phyloP scores from a whole-genome alignment of 2,329 filamentous ascomycete genomes.

The Colletotrichum aenigma region DNA sequence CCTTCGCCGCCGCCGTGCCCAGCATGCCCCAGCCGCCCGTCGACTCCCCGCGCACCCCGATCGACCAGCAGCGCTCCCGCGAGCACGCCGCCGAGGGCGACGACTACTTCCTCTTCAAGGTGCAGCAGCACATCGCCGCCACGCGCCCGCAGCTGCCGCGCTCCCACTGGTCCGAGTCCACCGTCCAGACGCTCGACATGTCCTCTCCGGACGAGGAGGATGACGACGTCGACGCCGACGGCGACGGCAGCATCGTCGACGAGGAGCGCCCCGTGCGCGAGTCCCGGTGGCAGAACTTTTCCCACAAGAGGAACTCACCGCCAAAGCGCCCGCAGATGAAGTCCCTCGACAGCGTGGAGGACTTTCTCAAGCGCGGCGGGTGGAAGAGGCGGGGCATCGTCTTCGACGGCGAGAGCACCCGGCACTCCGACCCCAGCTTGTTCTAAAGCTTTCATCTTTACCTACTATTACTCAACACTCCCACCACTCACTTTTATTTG shows the following conservation, averaged over 20 bases:
- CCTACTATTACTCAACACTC: neutral
- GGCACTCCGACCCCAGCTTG: slow-evolving; percentile 21
- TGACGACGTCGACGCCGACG: slow-evolving; percentile 12
- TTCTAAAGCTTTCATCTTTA: slow-evolving; percentile 1
- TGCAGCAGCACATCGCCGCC: slow-evolving; percentile 18
- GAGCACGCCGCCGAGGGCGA: slow-evolving; percentile 18
- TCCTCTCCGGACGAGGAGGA: slow-evolving; percentile 19
- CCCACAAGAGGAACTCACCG: slow-evolving; percentile 30
- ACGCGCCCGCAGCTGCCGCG: slow-evolving; percentile 27
- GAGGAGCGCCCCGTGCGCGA: slow-evolving; percentile 12
- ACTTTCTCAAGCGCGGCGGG: slow-evolving; percentile 46
- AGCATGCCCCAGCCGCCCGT: slow-evolving; percentile 10
- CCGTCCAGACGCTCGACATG: slow-evolving; percentile 28
- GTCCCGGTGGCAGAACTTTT: slow-evolving; percentile 33
- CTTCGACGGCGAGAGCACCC: slow-evolving; percentile 37
- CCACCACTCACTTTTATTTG: neutral
- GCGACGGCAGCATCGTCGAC: slow-evolving; percentile 12
- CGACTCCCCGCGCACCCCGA: slow-evolving; percentile 20
- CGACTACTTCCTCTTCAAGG: slow-evolving; percentile 24
- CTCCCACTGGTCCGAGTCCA: slow-evolving; percentile 49
- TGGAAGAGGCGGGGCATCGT: slow-evolving; percentile 49
- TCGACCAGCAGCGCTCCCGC: slow-evolving; percentile 5
- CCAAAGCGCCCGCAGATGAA: slow-evolving; percentile 39
- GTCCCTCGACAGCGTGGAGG: slow-evolving; percentile 37
- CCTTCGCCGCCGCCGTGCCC: neutral